A percentile compares a stretch with the other conserved stretches of the same genome.
These are phyloP conservation scores for Halophytophthora polymorphica DNA, from an alignment of 352 stramenopile genomes.

Conservation along the genomic window DNA sequence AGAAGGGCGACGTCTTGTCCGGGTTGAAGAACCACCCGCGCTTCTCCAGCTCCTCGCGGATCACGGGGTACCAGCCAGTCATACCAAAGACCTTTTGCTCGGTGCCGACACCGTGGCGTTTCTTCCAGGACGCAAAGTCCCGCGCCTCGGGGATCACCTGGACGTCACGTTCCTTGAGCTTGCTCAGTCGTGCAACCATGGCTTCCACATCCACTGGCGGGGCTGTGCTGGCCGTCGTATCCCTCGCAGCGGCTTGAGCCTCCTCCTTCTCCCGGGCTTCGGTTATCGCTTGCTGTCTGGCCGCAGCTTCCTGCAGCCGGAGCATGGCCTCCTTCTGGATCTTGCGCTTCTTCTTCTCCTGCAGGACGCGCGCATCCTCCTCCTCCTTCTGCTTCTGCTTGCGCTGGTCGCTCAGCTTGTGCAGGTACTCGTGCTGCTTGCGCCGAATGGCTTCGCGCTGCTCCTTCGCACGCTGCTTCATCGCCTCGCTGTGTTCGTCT, in stretches of 20 bases:
- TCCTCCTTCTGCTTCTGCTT: conserved; percentile 70
- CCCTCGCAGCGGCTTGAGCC: conserved; percentile 30
- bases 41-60: conserved; percentile 84
- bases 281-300: conserved; percentile 26
- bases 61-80: conserved; percentile 91
- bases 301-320: conserved; percentile 51
- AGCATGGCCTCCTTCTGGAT: conserved; percentile 54
- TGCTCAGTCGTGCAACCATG: conserved; percentile 79
- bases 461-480: conserved; percentile 43
- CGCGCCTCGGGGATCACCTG: conserved; percentile 66
- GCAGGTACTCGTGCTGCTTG: conserved; percentile 73
- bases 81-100: conserved; percentile 90
- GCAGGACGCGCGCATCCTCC: conserved; percentile 47
- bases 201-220: conserved; percentile 47
- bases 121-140: conserved; percentile 90
- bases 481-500: conserved; percentile 22
- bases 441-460: conserved; percentile 45
- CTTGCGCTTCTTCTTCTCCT: conserved; percentile 53
- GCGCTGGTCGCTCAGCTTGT: conserved; percentile 55
- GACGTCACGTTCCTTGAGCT: conserved; percentile 61
- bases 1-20: conserved; percentile 81
- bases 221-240: conserved; percentile 19
- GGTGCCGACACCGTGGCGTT: conserved; percentile 65
- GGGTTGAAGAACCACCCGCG: conserved; percentile 89
- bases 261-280: conserved; percentile 38